Conservation (phyloP, 2,329 filamentous ascomycete genomes). For the Colletotrichum higginsianum region DNA sequence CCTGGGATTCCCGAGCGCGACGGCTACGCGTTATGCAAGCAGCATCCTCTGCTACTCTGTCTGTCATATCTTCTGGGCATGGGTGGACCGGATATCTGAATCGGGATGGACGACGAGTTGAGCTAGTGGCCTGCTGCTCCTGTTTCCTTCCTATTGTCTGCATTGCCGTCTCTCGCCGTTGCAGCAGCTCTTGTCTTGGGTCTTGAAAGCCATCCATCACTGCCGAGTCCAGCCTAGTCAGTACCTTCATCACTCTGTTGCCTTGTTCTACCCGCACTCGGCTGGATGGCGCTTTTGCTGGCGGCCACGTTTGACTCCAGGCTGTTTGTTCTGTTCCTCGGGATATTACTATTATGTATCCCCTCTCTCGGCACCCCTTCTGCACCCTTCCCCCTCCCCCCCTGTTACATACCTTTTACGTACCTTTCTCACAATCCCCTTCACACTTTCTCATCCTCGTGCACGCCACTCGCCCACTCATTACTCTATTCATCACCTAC, state of each 20-base stretch:
- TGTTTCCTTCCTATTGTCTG: neutral
- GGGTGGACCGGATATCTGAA: conserved; percentile 2
- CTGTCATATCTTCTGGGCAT: neutral
- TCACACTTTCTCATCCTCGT: conserved; percentile 19
- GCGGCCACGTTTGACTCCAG: neutral
- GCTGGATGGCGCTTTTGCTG: neutral
- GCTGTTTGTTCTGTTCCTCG: conserved; percentile 21
- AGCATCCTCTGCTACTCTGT: neutral
- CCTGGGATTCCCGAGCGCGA: conserved; percentile 29
- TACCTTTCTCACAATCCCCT: conserved; percentile 25
- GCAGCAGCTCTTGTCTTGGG: conserved; percentile 1
- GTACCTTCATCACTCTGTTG: too few species aligned
- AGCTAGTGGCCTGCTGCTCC: conserved; percentile 9
- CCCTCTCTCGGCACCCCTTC: conserved; percentile 19
- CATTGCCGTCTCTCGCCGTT: conserved; percentile 5
- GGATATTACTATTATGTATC: conserved; percentile 10
- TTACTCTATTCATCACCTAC: conserved; percentile 25
- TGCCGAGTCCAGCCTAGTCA: conserved; percentile 1
- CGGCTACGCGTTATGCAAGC: conserved; percentile 11
- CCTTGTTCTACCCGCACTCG: neutral
- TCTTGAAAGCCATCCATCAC: neutral
- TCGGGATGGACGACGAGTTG: conserved; percentile 1
- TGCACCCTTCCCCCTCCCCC: conserved; percentile 1
- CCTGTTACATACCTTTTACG: conserved; percentile 38
- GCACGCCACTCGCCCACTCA: conserved; percentile 34